Evolutionary conservation across 2,329 filamentous ascomycete species (phyloP).

Genomic region (Cordyceps farinosa): DNA sequence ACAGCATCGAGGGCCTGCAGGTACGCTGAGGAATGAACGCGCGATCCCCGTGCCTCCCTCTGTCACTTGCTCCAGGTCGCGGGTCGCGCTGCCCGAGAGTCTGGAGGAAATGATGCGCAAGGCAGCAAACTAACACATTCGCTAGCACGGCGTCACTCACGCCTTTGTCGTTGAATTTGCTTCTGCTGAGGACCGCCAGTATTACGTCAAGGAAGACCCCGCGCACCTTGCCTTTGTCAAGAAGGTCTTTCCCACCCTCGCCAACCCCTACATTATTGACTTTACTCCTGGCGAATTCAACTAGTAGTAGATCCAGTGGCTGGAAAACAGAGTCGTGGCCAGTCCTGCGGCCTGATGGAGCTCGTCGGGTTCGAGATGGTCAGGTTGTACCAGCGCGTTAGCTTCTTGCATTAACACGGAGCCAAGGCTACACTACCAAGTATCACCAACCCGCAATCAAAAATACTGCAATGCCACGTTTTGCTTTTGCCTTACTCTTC

Average conservation of each 20-base stretch:
- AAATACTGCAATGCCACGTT: not conserved
- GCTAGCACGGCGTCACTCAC: conserved; percentile 59
- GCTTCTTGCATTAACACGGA: not conserved
- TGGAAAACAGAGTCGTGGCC: not conserved
- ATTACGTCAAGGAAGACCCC: conserved; percentile 64
- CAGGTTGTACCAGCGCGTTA: not conserved
- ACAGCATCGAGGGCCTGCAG: conserved; percentile 56
- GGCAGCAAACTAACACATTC: not conserved
- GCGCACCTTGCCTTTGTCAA: conserved; percentile 57
- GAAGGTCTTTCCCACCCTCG: conserved; percentile 42
- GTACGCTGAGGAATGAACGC: conserved; percentile 35
- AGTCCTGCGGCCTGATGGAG: not conserved
- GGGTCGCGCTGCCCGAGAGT: too few species aligned
- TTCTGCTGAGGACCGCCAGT: conserved; percentile 59
- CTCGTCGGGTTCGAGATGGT: not conserved
- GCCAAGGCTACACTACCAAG: not conserved
- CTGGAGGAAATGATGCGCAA: not conserved
- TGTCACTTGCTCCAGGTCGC: too few species aligned
- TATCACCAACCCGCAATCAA: conserved; percentile 9
- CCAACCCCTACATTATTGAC: conserved; percentile 56
- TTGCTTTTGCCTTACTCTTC: not conserved
- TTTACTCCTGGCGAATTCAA: conserved; percentile 48
- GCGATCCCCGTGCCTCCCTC: too few species aligned
- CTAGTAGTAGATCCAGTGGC: conserved; percentile 23
- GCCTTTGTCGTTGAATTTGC: conserved; percentile 67